These are phyloP conservation scores for Ceratocystis huliohia DNA, from an alignment of 2,329 filamentous ascomycete genomes.

Conservation along the genomic window DNA sequence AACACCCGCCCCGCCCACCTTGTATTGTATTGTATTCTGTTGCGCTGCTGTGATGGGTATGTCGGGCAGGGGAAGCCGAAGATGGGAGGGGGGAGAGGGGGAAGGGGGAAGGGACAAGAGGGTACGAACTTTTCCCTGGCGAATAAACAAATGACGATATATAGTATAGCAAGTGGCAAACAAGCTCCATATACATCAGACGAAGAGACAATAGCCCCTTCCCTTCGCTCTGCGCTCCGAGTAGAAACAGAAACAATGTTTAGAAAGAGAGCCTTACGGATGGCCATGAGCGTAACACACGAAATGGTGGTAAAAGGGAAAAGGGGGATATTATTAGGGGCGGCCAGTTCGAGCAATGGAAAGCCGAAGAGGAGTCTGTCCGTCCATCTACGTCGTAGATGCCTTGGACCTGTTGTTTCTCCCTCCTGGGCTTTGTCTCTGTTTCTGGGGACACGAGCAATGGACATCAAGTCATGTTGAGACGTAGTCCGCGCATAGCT, in stretches of 20 bases:
- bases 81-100: neutral
- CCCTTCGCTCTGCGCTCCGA: neutral
- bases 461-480: neutral
- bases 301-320: no score
- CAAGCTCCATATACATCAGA: conserved; percentile 5
- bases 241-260: conserved; percentile 8
- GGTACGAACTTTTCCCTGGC: neutral
- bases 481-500: neutral
- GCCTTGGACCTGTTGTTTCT: no score
- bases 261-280: neutral
- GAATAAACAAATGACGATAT: conserved; percentile 9
- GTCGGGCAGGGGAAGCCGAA: neutral
- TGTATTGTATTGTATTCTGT: neutral
- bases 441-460: neutral
- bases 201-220: neutral
- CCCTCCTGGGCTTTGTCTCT: neutral
- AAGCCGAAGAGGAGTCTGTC: neutral
- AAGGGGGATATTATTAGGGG: no score
- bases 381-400: no score
- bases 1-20: neutral
- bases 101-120: neutral
- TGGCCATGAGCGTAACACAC: neutral
- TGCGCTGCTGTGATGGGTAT: neutral
- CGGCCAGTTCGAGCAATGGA: neutral
- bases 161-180: neutral